Percentiles rank a stretch among this genome's conserved stretches.
phyloP scores from a whole-genome alignment of 768 basidiomycete genomes.

The Panaeolus papilionaceus region DNA sequence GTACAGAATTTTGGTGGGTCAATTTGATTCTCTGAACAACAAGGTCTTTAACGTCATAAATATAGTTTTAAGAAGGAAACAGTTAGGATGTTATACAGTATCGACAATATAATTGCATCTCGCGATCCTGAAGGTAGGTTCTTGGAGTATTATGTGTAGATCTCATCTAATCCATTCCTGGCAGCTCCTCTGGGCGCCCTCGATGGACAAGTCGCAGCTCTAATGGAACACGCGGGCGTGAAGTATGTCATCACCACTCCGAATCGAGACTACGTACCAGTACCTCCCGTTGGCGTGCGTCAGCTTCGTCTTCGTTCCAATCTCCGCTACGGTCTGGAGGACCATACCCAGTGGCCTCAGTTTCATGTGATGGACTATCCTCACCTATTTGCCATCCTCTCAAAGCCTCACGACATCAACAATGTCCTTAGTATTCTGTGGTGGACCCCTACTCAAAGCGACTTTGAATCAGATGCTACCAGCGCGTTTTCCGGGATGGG shows the following conservation, averaged over 20 bases:
- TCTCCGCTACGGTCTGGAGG: slow-evolving; percentile 10
- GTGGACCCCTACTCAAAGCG: slow-evolving; percentile 4
- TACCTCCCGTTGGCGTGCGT: neutral
- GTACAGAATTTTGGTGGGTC: too few species aligned
- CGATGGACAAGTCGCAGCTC: slow-evolving; percentile 12
- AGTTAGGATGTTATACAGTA: neutral
- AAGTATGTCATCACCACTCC: slow-evolving; percentile 8
- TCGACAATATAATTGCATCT: neutral
- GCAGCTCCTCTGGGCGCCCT: slow-evolving; percentile 11
- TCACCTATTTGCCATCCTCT: slow-evolving; percentile 5
- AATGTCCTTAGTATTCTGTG: neutral
- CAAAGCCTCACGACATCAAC: neutral
- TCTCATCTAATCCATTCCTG: neutral
- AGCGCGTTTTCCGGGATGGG: neutral
- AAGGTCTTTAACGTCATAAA: neutral
- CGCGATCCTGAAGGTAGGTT: neutral
- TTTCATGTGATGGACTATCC: neutral
- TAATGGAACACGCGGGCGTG: neutral
- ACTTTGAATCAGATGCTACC: neutral
- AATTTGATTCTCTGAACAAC: too few species aligned
- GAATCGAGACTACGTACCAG: slow-evolving; percentile 2
- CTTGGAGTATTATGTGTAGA: neutral
- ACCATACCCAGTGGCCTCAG: slow-evolving; percentile 17
- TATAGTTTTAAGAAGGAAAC: neutral
- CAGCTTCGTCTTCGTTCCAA: neutral